Evolutionary conservation across 768 basidiomycete species (phyloP), one percentile per base, ranked within the genome.

Genomic region (Phaeotremella skinneri): DNA sequence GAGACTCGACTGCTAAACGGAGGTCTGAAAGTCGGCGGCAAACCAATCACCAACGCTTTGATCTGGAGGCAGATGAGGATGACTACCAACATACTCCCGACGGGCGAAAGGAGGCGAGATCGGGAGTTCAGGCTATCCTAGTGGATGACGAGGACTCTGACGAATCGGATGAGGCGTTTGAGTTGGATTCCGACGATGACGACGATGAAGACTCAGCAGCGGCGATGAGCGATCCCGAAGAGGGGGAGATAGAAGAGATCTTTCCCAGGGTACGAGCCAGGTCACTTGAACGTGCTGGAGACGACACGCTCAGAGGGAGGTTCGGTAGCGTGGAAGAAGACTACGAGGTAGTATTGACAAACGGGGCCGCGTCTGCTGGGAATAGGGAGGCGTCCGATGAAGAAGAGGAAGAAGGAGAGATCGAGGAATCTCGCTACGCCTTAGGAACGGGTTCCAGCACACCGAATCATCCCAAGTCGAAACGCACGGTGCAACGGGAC

Each of bases 111-210:
- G 53, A 50, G 17, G 48, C 20, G 16, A 34, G 21, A 21, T 9
- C 41, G 2, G 52, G 49, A 14, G 49, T 67, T 5, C 42, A 50
- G 34, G 68, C 66, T 23, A 62, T 64, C 42, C 54, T 62, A 17
- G 67, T 66, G n/a, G 64, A 67, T 31, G 70, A 67, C 39, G 64
- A n/a, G n/a, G n/a, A n/a, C n/a, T n/a, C n/a, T n/a, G n/a, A 59
- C 3, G 47, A 20, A 4, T 55, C 47, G 7, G 52, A 31, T 1
- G 49, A 51, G 52, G n/a, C 50, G 30, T 50, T 61, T 53, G 53
- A n/a, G 2, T 16, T 43, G 48, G 68, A 61, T 25, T 23, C 59
- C 4, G 61, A 62, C 4, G 61, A 51, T 16, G 61, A 47, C 17
- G 57, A 63, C 30, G 26, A 53, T 21, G 47, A 49, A 13, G 62